These are phyloP conservation scores for Podospora appendiculata DNA, from an alignment of 495 filamentous ascomycete species.

Conservation along the genomic window DNA sequence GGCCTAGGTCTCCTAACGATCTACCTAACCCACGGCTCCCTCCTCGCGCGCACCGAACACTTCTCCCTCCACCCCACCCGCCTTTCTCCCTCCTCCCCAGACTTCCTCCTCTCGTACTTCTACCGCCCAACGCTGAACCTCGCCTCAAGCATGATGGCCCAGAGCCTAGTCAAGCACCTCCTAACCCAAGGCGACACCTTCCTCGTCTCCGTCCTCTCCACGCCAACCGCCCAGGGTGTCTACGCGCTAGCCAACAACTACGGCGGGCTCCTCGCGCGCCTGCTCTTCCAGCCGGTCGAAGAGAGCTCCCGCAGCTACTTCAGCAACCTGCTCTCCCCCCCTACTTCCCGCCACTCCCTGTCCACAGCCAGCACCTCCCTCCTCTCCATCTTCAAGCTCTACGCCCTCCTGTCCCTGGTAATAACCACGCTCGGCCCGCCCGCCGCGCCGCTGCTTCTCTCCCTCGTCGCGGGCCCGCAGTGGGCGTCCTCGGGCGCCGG, in stretches of 20 bases:
- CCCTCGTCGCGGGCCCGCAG: constrained; percentile 59
- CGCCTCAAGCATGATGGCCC: constrained; percentile 71
- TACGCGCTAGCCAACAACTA: constrained; percentile 94
- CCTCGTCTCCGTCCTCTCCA: constrained; percentile 68
- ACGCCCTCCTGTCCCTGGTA: constrained; percentile 60
- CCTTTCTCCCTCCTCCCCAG: background rate
- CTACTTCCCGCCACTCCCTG: background rate
- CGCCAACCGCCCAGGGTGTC: constrained; percentile 75
- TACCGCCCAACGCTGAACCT: constrained; percentile 58
- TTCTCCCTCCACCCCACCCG: constrained; percentile 49
- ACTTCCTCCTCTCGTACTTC: constrained; percentile 55
- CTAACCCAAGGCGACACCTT: constrained; percentile 92
- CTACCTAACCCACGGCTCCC: constrained; percentile 48
- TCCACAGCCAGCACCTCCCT: background rate
- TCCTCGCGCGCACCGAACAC: constrained; percentile 32
- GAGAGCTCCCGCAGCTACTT: constrained; percentile 86
- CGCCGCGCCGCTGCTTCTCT: constrained; percentile 61
- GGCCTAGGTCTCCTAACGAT: constrained; percentile 56
- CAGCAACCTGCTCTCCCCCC: constrained; percentile 51
- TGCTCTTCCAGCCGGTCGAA: constrained; percentile 92
- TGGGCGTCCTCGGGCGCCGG: constrained; percentile 64
- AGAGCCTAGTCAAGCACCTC: constrained; percentile 81
- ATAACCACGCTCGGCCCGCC: constrained; percentile 62
- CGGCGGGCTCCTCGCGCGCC: constrained; percentile 79
- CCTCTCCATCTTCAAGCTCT: constrained; percentile 47